Evolutionary conservation across 768 basidiomycete species (phyloP).

Genomic region (Russula sp.): DNA sequence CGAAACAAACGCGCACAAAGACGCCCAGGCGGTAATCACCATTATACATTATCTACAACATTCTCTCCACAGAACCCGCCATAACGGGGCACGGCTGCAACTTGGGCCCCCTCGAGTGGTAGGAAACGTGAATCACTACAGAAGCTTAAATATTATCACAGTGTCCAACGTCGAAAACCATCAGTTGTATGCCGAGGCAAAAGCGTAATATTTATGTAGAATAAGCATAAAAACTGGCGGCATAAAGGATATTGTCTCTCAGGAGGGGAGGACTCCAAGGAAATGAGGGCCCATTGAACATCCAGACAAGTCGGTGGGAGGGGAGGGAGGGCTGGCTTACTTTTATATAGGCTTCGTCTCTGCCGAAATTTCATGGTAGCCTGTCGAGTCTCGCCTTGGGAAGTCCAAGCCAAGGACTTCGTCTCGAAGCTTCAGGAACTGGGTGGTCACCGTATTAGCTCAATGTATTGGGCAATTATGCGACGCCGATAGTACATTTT

Average conservation of each 20-base stretch:
- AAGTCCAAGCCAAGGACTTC: constrained; percentile 13
- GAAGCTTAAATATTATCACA: neutral
- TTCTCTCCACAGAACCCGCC: too few relatives aligned
- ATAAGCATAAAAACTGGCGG: neutral
- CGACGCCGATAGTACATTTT: constrained; percentile 34
- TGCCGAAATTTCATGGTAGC: constrained; percentile 2
- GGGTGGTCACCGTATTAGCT: neutral
- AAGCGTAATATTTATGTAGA: neutral
- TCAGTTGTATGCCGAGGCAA: neutral
- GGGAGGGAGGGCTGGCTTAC: neutral
- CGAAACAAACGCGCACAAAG: neutral
- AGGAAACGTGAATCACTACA: neutral
- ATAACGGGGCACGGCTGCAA: too few relatives aligned
- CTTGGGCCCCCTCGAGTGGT: neutral
- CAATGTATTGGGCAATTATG: neutral
- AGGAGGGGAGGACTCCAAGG: neutral
- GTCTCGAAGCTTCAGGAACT: constrained; percentile 23
- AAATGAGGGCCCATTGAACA: neutral
- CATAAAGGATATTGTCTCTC: neutral
- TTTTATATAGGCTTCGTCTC: constrained; percentile 9
- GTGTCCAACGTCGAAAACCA: neutral
- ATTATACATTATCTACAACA: too few relatives aligned
- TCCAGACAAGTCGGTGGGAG: neutral
- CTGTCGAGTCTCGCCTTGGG: constrained; percentile 1
- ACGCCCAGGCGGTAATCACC: neutral